Evolutionary conservation across 805 yeast genomes (phyloP).

Genomic region (Candida sanyiensis): DNA sequence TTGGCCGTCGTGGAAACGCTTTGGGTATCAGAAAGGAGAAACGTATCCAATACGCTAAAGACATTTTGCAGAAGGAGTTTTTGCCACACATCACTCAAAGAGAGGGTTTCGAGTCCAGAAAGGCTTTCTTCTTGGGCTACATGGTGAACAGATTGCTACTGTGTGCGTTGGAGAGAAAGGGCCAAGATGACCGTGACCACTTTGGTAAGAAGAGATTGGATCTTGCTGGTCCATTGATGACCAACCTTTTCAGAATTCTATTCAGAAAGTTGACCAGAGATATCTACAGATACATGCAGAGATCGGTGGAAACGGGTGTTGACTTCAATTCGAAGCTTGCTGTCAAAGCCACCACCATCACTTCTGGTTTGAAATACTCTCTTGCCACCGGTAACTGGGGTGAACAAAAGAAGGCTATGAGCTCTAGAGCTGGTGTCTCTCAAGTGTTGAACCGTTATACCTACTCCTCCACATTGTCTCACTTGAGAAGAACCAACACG

Average conservation of each 20-base stretch:
- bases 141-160: slow-evolving; percentile 93
- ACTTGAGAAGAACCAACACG: slow-evolving; percentile 97
- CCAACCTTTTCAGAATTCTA: slow-evolving; percentile 88
- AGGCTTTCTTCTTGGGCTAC: slow-evolving; percentile 95
- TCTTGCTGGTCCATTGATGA: slow-evolving; percentile 96
- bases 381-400: slow-evolving; percentile 99
- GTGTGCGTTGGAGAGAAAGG: slow-evolving; percentile 95
- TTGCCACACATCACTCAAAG: slow-evolving; percentile 96
- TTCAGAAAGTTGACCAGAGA: slow-evolving; percentile 95
- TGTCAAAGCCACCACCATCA: slow-evolving; percentile 92
- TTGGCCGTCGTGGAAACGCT: slow-evolving; percentile 97
- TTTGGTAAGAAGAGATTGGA: slow-evolving; percentile 98
- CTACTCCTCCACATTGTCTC: slow-evolving; percentile 96
- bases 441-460: slow-evolving; percentile 98
- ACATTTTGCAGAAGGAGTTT: slow-evolving; percentile 91
- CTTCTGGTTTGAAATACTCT: slow-evolving; percentile 95
- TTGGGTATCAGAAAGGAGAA: slow-evolving; percentile 94
- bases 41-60: slow-evolving; percentile 97
- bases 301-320: slow-evolving; percentile 96
- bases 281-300: slow-evolving; percentile 96
- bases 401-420: slow-evolving; percentile 99
- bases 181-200: slow-evolving; percentile 98
- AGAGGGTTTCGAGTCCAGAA: slow-evolving; percentile 94
- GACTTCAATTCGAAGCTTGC: slow-evolving; percentile 96
- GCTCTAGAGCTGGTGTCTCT: slow-evolving; percentile 98